Evolutionary conservation across 2,329 filamentous ascomycete species (phyloP), one percentile per base, ranked within the genome.

Genomic region (Zymoseptoria brevis): DNA sequence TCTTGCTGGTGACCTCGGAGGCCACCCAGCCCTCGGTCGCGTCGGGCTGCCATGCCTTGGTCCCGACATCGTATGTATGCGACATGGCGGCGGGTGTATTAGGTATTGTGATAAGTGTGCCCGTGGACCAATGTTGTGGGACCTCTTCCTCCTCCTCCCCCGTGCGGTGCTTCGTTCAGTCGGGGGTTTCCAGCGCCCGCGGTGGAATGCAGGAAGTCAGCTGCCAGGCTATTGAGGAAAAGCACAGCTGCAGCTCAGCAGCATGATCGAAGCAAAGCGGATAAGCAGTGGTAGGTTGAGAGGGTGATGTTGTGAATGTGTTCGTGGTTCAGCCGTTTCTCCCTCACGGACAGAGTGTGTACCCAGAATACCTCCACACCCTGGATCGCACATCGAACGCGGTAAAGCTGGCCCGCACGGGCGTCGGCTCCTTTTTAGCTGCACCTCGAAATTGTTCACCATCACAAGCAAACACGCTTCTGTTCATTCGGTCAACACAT

Each of bases 41-140:
- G 80, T 99, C 94, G 70, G 94, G 92, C 83, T 97, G 94, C 94
- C 94, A 99, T 74, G 92, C 94, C 84, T 90, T 87, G 71, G 93
- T 97, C 73, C 93, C 94, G 73, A 96, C 85, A 82, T 97, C 92
- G 80, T 95, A 97, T 74, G 85, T 90, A 77, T 95, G 89, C 80
- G 90, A 90, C 92, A 96, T 96, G 77, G 51, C 52, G 58, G 62
- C 51, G 50, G 54, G 35, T 45, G 35, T 45, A n/a, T 45, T 45
- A 45, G 16, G 35, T 45, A 16, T n/a, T 13, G 35, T 45, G 35
- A 45, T 45, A 45, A 16, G 35, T 16, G 35, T 45, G 35, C 35
- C 35, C 35, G 35, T 7, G 7, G n/a, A 45, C 35, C 16, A 45
- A 45, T 45, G 35, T 45, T 13, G 16, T 45, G 13, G 13, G 13